A percentile compares a stretch with the other conserved stretches of the same genome.
Evolutionary conservation across 148 eudicot genomes (phyloP).

Genomic region (Rhododendron henanense): DNA sequence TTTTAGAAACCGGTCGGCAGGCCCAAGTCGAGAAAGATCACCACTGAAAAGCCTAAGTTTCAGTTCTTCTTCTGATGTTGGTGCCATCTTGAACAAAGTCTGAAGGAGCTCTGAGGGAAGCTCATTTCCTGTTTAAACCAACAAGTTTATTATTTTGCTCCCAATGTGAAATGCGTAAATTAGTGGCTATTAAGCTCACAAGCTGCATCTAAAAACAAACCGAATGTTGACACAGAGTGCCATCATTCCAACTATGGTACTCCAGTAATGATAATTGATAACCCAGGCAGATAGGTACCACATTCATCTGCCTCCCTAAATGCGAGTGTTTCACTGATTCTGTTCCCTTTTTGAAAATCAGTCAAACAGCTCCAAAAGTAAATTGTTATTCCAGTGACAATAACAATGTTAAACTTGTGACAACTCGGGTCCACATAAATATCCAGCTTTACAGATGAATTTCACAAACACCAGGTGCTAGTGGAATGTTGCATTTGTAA

Average conservation of each 20-base stretch:
- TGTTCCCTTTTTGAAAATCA: not conserved
- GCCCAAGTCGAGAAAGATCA: slow-evolving; percentile 58
- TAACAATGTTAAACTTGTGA: not conserved
- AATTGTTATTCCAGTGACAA: not conserved
- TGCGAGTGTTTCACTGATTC: not conserved
- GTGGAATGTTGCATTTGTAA: not conserved
- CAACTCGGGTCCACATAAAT: not conserved
- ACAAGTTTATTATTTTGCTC: not conserved
- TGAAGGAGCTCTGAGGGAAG: slow-evolving; percentile 75
- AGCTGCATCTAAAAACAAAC: not conserved
- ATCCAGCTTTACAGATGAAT: not conserved
- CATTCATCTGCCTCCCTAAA: not conserved
- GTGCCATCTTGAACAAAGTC: slow-evolving; percentile 76
- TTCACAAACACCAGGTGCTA: not conserved
- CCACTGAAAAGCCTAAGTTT: slow-evolving; percentile 62
- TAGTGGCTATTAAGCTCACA: not conserved
- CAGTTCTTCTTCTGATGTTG: slow-evolving; percentile 66
- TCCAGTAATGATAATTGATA: not conserved
- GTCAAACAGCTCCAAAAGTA: not conserved
- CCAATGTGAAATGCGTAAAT: not conserved
- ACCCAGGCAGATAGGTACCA: not conserved
- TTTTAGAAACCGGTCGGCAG: slow-evolving; percentile 82
- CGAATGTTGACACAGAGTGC: not conserved
- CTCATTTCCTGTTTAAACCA: slow-evolving; percentile 45
- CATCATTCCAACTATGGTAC: not conserved